phyloP scores from a whole-genome alignment of 1,139 yeast species.

The Hanseniaspora uvarum region DNA sequence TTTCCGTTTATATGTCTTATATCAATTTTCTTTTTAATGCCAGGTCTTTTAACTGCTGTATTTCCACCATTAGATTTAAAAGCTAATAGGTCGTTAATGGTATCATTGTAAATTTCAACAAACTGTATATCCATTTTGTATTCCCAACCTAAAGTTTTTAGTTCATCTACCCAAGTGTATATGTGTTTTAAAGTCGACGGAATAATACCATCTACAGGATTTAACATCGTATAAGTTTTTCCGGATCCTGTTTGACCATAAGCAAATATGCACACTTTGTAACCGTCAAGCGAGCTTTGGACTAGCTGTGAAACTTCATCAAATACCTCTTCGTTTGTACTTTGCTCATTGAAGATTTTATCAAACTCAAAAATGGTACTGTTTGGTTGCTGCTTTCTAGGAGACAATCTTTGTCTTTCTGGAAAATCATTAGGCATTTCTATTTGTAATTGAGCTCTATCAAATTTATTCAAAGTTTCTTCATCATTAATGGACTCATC shows the following conservation, averaged over 20 bases:
- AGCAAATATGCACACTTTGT: conserved; percentile 86
- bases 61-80: conserved; percentile 14
- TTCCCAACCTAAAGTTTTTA: conserved; percentile 53
- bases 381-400: conserved; percentile 17
- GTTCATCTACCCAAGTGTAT: conserved; percentile 46
- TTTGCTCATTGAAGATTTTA: conserved; percentile 52
- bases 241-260: conserved; percentile 99
- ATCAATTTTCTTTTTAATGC: conserved; percentile 19
- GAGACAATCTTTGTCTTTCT: conserved; percentile 2
- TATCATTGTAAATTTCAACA: conserved; percentile 82
- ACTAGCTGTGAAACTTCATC: conserved; percentile 78
- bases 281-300: conserved; percentile 85
- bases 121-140: conserved; percentile 65
- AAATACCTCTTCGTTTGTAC: conserved; percentile 55
- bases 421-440: not conserved
- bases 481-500: conserved; percentile 48
- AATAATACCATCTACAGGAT: conserved; percentile 63
- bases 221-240: conserved; percentile 84
- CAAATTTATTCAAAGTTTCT: conserved; percentile 29
- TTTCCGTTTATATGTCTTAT: conserved; percentile 16
- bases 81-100: conserved; percentile 56
- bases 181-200: conserved; percentile 68
- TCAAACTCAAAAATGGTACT: conserved; percentile 52
- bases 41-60: not conserved
- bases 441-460: conserved; percentile 11